Conservation (phyloP, 345 rosid genomes). For the Ailanthus altissimus region DNA sequence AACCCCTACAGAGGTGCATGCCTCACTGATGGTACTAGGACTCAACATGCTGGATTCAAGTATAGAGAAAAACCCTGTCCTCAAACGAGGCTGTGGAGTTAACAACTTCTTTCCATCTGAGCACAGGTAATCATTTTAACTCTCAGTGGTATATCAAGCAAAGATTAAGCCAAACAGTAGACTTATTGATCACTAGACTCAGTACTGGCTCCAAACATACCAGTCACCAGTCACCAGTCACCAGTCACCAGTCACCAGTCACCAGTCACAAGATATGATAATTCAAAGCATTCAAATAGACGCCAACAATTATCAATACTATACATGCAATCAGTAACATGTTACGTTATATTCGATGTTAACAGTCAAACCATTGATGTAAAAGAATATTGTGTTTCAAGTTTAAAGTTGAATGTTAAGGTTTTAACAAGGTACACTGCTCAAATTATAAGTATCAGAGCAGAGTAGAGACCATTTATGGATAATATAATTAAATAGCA, state of each 20-base stretch:
- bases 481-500: too few species aligned
- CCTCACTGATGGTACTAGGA: conserved; percentile 56
- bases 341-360: too few species aligned
- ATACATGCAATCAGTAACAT: too few species aligned
- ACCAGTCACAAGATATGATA: too few species aligned
- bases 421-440: too few species aligned
- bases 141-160: neutral
- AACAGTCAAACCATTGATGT: too few species aligned
- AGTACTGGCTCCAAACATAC: neutral
- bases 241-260: neutral
- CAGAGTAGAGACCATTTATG: too few species aligned
- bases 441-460: too few species aligned
- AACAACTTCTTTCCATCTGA: conserved; percentile 73
- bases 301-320: neutral
- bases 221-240: neutral
- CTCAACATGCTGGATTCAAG: conserved; percentile 53
- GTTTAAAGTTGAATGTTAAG: too few species aligned
- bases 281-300: too few species aligned
- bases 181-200: neutral
- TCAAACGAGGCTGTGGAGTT: conserved; percentile 89
- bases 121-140: neutral
- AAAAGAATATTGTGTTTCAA: too few species aligned
- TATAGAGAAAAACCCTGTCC: conserved; percentile 87
- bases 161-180: neutral
- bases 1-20: conserved; percentile 79